Base-by-base conservation (phyloP, 176 grass and related monocot species). In the Ampelocalamus luodianensis region DNA sequence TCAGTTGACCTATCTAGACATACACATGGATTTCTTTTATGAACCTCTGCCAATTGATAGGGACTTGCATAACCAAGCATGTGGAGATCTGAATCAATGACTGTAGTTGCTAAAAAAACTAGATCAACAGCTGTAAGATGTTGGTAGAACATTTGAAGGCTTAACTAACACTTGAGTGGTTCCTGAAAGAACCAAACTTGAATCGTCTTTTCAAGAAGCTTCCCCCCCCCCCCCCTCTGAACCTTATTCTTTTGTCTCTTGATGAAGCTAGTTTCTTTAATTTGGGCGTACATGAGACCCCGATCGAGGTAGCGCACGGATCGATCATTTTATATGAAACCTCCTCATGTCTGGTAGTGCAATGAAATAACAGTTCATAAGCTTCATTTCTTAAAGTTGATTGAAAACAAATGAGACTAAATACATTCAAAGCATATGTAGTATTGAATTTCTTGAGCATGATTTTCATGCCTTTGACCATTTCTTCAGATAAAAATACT, bases 321-420 rank as follows among this genome's bases (percentile, higher is more conserved):
- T 45, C 40, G n/a, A 37, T 49, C 61, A 74, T 83, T 74, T 74
- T 7, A 36, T 16, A 26, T 74, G 70, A 64, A 74, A 24, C 56
- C 27, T 50, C 69, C 8, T 51, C 20, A 39, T 26, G 27, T 63
- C 3, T 65, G 18, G 20, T 82, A 39, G 27, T 51, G 55, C 18
- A 64, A 39, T 64, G 56, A 32, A 58, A 37, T n/a, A 62, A 32
- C 24, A 26, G 13, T 42, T 45, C 14, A 13, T 22, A 43, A 24
- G 23, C 11, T 44, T 82, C 9, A 14, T 18, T 26, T 70, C 40
- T 29, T 23, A 14, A 29, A 58, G 79, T 71, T 27, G 6, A 45
- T 44, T n/a, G 39, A 72, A 60, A 60, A 20, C 43, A 71, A 58
- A 58, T 37, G 7, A 6, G 5, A 54, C 36, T 22, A 68, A 11